phyloP scores from a whole-genome alignment of 306 rosid species.

The Ceratonia siliqua region DNA sequence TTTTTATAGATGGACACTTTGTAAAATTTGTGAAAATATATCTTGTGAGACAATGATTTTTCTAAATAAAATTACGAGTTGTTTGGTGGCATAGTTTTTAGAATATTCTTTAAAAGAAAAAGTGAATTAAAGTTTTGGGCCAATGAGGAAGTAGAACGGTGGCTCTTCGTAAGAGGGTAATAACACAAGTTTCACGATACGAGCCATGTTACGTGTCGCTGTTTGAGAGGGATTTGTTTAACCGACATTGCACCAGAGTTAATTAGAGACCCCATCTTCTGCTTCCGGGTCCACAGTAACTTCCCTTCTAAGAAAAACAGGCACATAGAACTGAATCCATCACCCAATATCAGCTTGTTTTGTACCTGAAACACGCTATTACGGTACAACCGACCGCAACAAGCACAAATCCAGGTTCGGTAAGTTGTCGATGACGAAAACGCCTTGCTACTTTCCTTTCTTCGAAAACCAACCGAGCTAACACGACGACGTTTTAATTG shows the following conservation, averaged over 20 bases:
- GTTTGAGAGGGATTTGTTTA: background rate
- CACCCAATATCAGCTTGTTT: background rate
- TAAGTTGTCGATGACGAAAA: background rate
- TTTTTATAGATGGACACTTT: too few species aligned
- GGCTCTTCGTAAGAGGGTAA: background rate
- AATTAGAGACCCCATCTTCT: background rate
- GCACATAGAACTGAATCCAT: background rate
- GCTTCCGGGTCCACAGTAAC: background rate
- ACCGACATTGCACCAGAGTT: background rate
- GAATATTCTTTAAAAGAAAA: too few species aligned
- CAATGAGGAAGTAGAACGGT: background rate
- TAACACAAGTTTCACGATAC: too few species aligned
- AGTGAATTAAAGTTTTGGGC: background rate
- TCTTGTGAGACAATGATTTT: too few species aligned
- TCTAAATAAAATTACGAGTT: too few species aligned
- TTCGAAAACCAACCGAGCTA: background rate
- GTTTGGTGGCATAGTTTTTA: too few species aligned
- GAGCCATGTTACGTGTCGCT: background rate
- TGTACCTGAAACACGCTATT: background rate
- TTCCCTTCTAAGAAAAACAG: background rate
- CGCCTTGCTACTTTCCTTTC: background rate
- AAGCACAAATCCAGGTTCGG: background rate
- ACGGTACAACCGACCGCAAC: slow-evolving; percentile 22
- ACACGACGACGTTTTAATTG: slow-evolving; percentile 25
- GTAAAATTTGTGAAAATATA: too few species aligned